Evolutionary conservation across 495 filamentous ascomycete genomes (phyloP).

Genomic region (Neurospora hispaniola): DNA sequence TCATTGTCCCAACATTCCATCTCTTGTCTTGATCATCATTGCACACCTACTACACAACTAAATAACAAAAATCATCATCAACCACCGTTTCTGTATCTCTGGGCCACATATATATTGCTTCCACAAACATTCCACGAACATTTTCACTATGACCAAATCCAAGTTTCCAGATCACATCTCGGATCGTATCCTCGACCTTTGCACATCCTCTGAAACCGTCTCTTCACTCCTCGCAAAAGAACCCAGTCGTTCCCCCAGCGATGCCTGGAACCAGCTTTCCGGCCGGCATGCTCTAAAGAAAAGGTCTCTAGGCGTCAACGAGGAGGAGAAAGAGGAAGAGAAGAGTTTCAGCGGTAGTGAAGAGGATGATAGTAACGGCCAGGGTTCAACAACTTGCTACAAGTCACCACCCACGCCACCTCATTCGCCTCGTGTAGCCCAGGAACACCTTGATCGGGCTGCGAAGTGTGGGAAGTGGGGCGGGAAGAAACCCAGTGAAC

Average conservation of each 20-base stretch:
- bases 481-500: constrained; percentile 46
- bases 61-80: neutral
- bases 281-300: constrained; percentile 20
- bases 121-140: too few species aligned
- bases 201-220: constrained; percentile 41
- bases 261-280: constrained; percentile 47
- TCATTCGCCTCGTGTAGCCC: neutral
- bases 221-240: constrained; percentile 41
- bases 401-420: neutral
- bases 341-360: neutral
- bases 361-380: neutral
- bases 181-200: constrained; percentile 28
- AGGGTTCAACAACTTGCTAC: neutral
- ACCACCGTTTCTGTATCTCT: neutral
- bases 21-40: neutral
- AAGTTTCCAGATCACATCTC: constrained; percentile 6
- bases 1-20: neutral
- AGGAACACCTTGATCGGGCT: constrained; percentile 41
- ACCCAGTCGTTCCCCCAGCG: constrained; percentile 38
- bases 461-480: constrained; percentile 60
- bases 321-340: neutral
- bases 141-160: neutral
- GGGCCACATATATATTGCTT: neutral
- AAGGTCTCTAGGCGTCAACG: neutral
- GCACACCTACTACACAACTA: neutral